Base-by-base conservation (phyloP, 768 basidiomycete genomes). In the Leucocoprinus sp. region DNA sequence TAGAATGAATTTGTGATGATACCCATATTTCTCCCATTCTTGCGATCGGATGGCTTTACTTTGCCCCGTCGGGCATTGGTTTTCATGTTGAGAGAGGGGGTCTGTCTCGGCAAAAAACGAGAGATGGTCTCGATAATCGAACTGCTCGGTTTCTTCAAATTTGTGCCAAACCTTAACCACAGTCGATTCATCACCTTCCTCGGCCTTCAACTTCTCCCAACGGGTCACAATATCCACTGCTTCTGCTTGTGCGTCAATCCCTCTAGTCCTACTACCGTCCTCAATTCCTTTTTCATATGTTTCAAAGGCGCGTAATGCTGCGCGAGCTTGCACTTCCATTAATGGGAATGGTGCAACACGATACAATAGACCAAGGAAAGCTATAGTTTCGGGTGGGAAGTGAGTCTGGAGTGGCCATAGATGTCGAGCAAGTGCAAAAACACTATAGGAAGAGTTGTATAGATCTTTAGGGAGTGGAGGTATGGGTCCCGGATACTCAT, bases 251-350 rank as follows among this genome's bases (percentile, higher is more conserved):
- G 40, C 23, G 22, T 44, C 37, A n/a, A 44, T 44, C 12, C 37
- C 24, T 14, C 31, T 27, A 2, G 2, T 18, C 28, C 39, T 14
- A 18, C 18, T 27, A 8, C 45, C 31, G 15, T 12, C 19, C 18
- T 34, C 31, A 5, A 39, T 28, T 4, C 31, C 38, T n/a, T 68
- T 60, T 19, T 58, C 57, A 1, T 76, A 78, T 42, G 77, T 53
- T 11, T 65, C 64, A 49, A 86, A 83, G 0, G 72, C 75, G 18
- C 68, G 67, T 17, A 80, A 58, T 5, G 77, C 69, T 2, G 78
- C 82, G 0, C 73, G 75, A 0, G 82, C 82, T 62, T 95, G 93
- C 0, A 76, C 77, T 60, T 96, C 89, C 38, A 82, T 68, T 0
- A 91, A 56, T 1, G 88, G 90, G 48, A 93, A 74, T 2, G 91